These are phyloP conservation scores for Breynia disticha DNA, from an alignment of 441 rosid genomes.

Conservation along the genomic window DNA sequence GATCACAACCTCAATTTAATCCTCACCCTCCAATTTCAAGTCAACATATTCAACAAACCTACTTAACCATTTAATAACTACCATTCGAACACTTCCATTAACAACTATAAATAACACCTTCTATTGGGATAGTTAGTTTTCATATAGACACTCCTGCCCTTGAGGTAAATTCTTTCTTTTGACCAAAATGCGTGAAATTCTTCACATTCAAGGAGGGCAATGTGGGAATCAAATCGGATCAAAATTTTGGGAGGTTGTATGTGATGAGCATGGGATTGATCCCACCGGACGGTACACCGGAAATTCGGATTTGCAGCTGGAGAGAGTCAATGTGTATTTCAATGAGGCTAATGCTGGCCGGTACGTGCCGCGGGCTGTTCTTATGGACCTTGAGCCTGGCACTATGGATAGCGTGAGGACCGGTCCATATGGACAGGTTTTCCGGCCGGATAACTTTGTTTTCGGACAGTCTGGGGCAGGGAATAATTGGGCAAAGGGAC, in stretches of 20 bases:
- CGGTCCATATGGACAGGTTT: slow-evolving; percentile 45
- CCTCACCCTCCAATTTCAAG: too few species aligned
- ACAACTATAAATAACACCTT: too few species aligned
- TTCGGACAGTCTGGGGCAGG: slow-evolving; percentile 51
- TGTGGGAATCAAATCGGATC: slow-evolving; percentile 54
- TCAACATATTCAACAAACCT: too few species aligned
- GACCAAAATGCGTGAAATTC: slow-evolving; percentile 49
- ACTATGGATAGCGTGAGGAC: slow-evolving; percentile 50
- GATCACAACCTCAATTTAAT: too few species aligned
- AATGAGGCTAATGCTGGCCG: slow-evolving; percentile 54
- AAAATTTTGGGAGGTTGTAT: slow-evolving; percentile 58
- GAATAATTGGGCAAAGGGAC: slow-evolving; percentile 53
- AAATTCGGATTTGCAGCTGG: slow-evolving; percentile 38
- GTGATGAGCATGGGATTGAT: slow-evolving; percentile 53
- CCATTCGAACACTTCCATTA: too few species aligned
- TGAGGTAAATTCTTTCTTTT: too few species aligned
- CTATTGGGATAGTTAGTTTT: too few species aligned
- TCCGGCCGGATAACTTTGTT: slow-evolving; percentile 46
- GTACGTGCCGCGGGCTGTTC: slow-evolving; percentile 44
- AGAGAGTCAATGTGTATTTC: slow-evolving; percentile 47
- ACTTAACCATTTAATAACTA: too few species aligned
- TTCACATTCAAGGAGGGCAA: slow-evolving; percentile 47
- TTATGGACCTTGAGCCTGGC: slow-evolving; percentile 52
- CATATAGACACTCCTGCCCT: too few species aligned
- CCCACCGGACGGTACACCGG: slow-evolving; percentile 45